Evolutionary conservation across 495 filamentous ascomycete species (phyloP), one percentile per base, ranked within the genome.

Genomic region (Aspergillus steynii): DNA sequence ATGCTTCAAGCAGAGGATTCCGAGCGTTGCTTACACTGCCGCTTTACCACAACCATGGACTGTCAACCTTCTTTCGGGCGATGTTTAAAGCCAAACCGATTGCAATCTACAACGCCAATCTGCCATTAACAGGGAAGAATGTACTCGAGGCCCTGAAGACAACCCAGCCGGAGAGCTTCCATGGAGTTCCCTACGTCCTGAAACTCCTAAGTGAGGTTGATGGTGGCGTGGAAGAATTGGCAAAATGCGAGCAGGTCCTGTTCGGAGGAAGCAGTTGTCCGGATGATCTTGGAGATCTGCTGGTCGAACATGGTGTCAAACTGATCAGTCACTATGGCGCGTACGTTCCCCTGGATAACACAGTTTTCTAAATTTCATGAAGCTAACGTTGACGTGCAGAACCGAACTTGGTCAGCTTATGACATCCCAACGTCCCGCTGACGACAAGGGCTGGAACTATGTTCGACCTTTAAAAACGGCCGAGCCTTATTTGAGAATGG

Each of bases 391-490:
- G 2, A 25, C 1, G 3, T 28, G 29, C 31, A 64, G 74, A 0
- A 86, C 85, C 0, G 85, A 87, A 53, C 77, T 78, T 4, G 83
- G 83, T 25, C 79, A 82, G 51, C 69, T 86, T 12, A 83, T 86
- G 80, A 84, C 78, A 29, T 85, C 82, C 1, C 76, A 77, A 45
- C 67, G 76, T 8, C 52, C 62, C 0, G 50, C 62, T 0, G 65
- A 59, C 2, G 88, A 90, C 61, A 82, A 72, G 34, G 79, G 83
- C 6, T 90, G 87, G 87, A 79, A 89, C 58, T 90, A 88, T 60
- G 76, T 90, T 29, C 80, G 87, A 12, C 65, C 72, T 1, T 62
- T 67, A 46, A 61, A 70, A 0, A 64, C 61, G 1, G 65, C 75
- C 5, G 66, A 74, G 0, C 62, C 70, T 3, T 65, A 68, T 29